Percentiles rank a stretch among this genome's conserved stretches.
Evolutionary conservation across 1,284 basidiomycete species (phyloP).

Genomic region (Marasmius sp.): DNA sequence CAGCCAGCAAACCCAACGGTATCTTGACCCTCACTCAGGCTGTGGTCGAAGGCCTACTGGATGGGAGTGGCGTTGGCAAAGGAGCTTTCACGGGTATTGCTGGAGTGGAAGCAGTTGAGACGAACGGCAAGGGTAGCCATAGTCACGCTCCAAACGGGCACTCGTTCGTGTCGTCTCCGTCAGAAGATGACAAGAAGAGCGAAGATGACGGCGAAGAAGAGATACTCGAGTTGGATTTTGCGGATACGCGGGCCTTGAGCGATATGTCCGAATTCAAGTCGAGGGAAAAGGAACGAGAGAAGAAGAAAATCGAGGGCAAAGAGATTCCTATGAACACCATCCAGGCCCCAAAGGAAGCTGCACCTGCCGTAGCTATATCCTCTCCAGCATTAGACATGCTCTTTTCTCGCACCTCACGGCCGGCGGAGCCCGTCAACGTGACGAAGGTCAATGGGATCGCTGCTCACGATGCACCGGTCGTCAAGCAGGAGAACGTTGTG

Average conservation of each 20-base stretch:
- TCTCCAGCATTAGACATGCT: neutral
- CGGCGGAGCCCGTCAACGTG: neutral
- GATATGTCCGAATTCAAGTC: constrained; percentile 10
- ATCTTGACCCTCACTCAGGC: neutral
- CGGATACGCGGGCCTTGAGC: constrained; percentile 13
- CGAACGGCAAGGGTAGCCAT: neutral
- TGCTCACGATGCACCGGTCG: neutral
- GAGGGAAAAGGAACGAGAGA: constrained; percentile 5
- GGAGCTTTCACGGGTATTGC: neutral
- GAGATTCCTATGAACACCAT: neutral
- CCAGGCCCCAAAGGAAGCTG: neutral
- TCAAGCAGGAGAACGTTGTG: neutral
- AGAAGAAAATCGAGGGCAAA: constrained; percentile 3
- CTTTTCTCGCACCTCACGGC: neutral
- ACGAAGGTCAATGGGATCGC: neutral
- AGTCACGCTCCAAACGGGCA: neutral
- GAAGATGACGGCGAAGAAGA: constrained; percentile 13
- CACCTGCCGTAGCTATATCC: neutral
- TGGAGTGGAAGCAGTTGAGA: neutral
- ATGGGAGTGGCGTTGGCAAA: constrained; percentile 1
- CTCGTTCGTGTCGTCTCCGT: neutral
- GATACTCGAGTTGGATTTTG: constrained; percentile 17
- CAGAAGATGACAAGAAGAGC: neutral
- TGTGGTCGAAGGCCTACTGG: neutral
- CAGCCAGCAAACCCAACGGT: neutral